Evolutionary conservation across 2,329 filamentous ascomycete genomes (phyloP), one percentile per base, ranked within the genome.

Genomic region (Penicillium sp.): DNA sequence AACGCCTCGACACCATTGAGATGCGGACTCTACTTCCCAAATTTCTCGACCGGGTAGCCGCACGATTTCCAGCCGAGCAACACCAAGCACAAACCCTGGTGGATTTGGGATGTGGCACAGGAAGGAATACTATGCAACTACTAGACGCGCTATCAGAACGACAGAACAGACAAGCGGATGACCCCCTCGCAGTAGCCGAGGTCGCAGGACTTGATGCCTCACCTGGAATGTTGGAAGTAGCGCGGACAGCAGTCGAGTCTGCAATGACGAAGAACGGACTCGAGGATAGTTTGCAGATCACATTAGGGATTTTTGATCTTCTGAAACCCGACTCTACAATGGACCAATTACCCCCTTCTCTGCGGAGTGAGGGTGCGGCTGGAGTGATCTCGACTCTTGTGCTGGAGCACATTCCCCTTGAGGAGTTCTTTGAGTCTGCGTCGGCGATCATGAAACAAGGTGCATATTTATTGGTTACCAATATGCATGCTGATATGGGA

Each of bases 401-500:
- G 7, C 68, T 87, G 8, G 85, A 88, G 64, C 85, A 88, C 67
- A 71, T 88, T 3, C 80, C 84, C 0, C 62, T 85, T 0, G 56
- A 67, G 0, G 82, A 77, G 62, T 87, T 87, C 69, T 87, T 88
- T 66, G 45, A 58, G 2, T 76, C 78, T 0, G 74, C 78, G 0
- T 60, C 72, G 1, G 57, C 61, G 9, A 67, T 81, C 1, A 66
- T 87, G 13, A 60, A 58, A 2, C 69, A 72, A 0, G 76, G 76
- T 0, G 84, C 80, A 0, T 68, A 78, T 41, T 69, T 85, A 4
- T 70, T 87, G 8, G 61, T 88, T n/a, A 87, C 84, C 1, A 88
- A 87, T 61, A 88, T 88, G 85, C 85, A 88, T 64, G 68, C 77
- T 1, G 80, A 86, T 3, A 87, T 88, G 84, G 84, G 84, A 1